Evolutionary conservation across 225 moss, liverwort and hornwort genomes (phyloP), one percentile per base, ranked within the genome.

Genomic region (Physcomitrellopsis africana): DNA sequence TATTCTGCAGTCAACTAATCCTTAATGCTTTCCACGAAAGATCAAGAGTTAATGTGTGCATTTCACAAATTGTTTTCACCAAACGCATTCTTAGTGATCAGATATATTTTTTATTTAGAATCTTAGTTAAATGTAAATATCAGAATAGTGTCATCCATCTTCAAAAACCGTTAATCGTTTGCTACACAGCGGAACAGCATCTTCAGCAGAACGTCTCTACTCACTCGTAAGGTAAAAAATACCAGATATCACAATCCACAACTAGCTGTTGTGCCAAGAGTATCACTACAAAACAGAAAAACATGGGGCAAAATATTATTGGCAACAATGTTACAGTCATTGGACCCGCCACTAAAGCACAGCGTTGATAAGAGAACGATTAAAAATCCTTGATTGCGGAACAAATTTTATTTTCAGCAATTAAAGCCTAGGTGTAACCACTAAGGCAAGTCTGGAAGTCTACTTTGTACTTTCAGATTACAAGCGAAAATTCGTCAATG

Each of bases 1-100:
- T 58, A 32, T 24, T 62, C 84, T 84, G 84, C 73, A 74, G 27
- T 51, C 81, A 81, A 60, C 46, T 51, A 65, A 84, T 60, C 60
- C 74, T 70, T 68, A 57, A 81, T 77, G 74, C 74, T 74, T 70
- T 81, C 76, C 73, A 61, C 18, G 65, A 10, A 72, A 83, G 49
- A 73, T 67, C 26, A 19, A 51, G 23, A 47, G 17, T 41, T 54
- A 51, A 22, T 20, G 32, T 65, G 51, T 44, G 13, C 49, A 32
- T 15, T 29, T 59, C 42, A 51, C 67, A 67, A 52, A 46, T 15
- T 51, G 32, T 51, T 10, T 14, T 37, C 15, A 51, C 29, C 51
- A 16, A 7, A 68, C 63, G 63, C 47, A 79, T 61, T 46, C 45
- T 47, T 26, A 8, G 60, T 18, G 20, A 51, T 24, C 24, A 51